Evolutionary conservation across 495 filamentous ascomycete species (phyloP), one percentile per base, ranked within the genome.

Genomic region (Emericellopsis terricola): DNA sequence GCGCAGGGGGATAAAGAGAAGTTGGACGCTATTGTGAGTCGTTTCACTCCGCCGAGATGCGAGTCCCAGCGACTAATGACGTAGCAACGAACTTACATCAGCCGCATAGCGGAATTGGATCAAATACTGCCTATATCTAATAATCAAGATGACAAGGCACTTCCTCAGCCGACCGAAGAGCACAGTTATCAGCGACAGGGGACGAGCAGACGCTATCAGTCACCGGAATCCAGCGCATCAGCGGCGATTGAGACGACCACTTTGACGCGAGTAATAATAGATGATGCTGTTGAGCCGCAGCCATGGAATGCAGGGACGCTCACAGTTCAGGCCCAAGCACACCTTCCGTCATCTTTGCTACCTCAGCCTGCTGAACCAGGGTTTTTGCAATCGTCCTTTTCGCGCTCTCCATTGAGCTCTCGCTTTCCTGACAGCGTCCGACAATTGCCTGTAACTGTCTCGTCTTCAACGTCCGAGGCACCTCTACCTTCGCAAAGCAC

Each of bases 1-100:
- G 77, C 71, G 4, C 76, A 81, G 19, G 79, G 86, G n/a, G 83
- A 96, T 50, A 76, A 69, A 49, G 60, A 67, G 36, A 94, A 94
- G 53, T 58, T 97, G 29, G 79, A 85, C 48, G 71, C 76, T 29
- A 93, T 97, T 56, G 84, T 93, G 63, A 67, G 84, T 76, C 24
- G 14, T 23, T 9, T 13, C 19, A n/a, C n/a, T n/a, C n/a, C n/a
- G n/a, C n/a, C n/a, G n/a, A 28, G 11, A 13, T 16, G 14, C 13
- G 3, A 7, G 24, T 28, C 43, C 26, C 19, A 19, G 1, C 15
- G 26, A 7, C 23, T 10, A 7, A 18, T 3, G 3, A 44, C 50
- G n/a, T n/a, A 87, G 84, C 75, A 83, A 42, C 71, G 76, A 38
- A 94, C 87, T 2, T 96, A 97, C 52, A 79, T 74, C 34, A 80